Evolutionary conservation across 129 eudicot species (phyloP).

Genomic region (Lactuca saligna): DNA sequence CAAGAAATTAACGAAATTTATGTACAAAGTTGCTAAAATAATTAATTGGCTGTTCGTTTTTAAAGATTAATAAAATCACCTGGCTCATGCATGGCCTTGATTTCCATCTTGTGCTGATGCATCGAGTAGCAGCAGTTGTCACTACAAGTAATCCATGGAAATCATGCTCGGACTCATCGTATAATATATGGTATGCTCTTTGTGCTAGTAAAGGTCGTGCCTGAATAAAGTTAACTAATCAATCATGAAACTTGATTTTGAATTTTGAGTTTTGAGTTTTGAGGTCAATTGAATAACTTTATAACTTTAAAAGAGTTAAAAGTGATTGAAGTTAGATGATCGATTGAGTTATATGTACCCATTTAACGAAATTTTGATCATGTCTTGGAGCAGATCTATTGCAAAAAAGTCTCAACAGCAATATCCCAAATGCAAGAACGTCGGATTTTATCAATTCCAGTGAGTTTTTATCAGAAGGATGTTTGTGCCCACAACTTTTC

Average conservation of each 20-base stretch:
- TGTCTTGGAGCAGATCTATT: conserved; percentile 39
- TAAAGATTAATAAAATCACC: conserved; percentile 15
- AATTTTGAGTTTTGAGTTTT: conserved; percentile 10
- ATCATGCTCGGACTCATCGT: conserved; percentile 41
- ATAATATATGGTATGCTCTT: conserved; percentile 40
- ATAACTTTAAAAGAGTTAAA: neutral
- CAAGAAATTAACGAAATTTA: neutral
- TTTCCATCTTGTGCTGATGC: conserved; percentile 33
- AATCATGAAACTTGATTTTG: conserved; percentile 1
- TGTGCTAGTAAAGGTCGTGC: conserved; percentile 44
- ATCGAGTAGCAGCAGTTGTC: conserved; percentile 41
- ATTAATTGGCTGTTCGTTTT: neutral
- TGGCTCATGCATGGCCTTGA: conserved; percentile 51
- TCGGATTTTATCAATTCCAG: conserved; percentile 35
- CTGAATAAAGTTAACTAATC: conserved; percentile 18
- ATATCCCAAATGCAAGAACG: conserved; percentile 47
- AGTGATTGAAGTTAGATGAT: neutral
- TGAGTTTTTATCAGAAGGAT: conserved; percentile 34
- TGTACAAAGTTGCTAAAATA: too few relatives aligned
- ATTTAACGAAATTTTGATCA: conserved; percentile 29
- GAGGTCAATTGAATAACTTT: neutral
- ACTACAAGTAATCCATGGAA: conserved; percentile 37
- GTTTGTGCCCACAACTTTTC: conserved; percentile 40
- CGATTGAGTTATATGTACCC: conserved; percentile 39
- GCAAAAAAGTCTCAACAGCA: conserved; percentile 49